phyloP scores from a whole-genome alignment of 176 grass and related monocot genomes.

The Hyparrhenia diplandra region DNA sequence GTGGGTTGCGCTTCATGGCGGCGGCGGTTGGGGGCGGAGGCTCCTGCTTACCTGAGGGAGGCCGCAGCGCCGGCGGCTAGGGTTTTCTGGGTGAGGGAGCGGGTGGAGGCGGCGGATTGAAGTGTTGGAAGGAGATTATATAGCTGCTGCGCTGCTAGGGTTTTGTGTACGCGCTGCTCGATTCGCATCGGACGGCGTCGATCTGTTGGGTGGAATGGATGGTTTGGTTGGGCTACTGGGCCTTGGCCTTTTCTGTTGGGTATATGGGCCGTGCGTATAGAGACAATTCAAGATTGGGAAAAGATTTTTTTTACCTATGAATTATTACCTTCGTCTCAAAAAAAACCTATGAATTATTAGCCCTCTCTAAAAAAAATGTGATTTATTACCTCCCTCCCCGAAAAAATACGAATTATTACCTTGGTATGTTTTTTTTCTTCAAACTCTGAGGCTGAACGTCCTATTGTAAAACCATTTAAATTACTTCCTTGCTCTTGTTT shows the following conservation, averaged over 20 bases:
- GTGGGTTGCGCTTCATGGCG: slow-evolving; percentile 79
- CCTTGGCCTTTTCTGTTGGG: neutral
- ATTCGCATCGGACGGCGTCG: neutral
- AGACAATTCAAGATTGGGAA: too few species aligned
- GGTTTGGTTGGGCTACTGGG: neutral
- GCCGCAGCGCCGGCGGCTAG: slow-evolving; percentile 12
- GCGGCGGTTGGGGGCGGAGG: neutral
- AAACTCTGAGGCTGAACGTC: neutral
- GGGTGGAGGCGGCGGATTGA: neutral
- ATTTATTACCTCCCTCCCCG: neutral
- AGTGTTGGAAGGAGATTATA: neutral
- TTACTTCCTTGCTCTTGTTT: neutral
- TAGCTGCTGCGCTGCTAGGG: neutral
- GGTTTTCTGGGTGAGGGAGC: slow-evolving; percentile 16
- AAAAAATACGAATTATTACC: neutral
- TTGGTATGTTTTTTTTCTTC: neutral
- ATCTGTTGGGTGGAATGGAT: slow-evolving; percentile 21
- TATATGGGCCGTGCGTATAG: neutral
- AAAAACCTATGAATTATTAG: too few species aligned
- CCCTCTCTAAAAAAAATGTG: too few species aligned
- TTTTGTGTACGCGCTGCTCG: neutral
- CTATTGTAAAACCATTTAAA: neutral
- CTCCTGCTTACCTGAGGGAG: slow-evolving; percentile 19
- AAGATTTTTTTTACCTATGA: neutral
- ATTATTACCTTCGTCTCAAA: too few species aligned